Conservation (phyloP, 129 eudicot genomes). For the Flaveria bidentis region DNA sequence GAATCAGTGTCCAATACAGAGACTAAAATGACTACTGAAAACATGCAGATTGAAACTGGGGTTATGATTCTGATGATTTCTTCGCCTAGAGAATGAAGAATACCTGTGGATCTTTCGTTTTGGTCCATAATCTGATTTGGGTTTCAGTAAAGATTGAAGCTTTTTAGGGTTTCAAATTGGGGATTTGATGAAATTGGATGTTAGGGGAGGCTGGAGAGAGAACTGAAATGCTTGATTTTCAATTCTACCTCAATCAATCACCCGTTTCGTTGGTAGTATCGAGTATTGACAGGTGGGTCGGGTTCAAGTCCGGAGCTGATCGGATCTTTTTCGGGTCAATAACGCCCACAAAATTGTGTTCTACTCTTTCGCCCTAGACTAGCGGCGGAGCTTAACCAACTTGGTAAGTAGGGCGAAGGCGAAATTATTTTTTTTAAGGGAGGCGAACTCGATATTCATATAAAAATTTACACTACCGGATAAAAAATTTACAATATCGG, state of each 20-base stretch:
- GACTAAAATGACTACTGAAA: constrained; percentile 75
- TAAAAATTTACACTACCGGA: too few relatives aligned
- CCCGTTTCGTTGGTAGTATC: constrained; percentile 10
- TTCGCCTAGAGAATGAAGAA: constrained; percentile 78
- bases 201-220: neutral
- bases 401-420: too few relatives aligned
- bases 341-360: neutral
- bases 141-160: constrained; percentile 15
- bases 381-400: too few relatives aligned
- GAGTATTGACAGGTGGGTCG: neutral
- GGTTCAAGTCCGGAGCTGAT: constrained; percentile 22
- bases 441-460: too few relatives aligned
- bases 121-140: constrained; percentile 51
- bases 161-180: neutral
- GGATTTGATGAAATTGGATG: constrained; percentile 7
- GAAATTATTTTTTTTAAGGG: too few relatives aligned
- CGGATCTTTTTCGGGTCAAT: neutral
- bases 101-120: constrained; percentile 48
- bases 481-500: too few relatives aligned
- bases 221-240: neutral
- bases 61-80: constrained; percentile 89
- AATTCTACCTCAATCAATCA: constrained; percentile 3
- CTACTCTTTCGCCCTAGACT: neutral
- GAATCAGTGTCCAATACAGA: constrained; percentile 51
- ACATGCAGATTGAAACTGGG: constrained; percentile 93